Evolutionary conservation across 345 rosid genomes (phyloP), one percentile per base, ranked within the genome.

Genomic region (Gossypium stocksii): DNA sequence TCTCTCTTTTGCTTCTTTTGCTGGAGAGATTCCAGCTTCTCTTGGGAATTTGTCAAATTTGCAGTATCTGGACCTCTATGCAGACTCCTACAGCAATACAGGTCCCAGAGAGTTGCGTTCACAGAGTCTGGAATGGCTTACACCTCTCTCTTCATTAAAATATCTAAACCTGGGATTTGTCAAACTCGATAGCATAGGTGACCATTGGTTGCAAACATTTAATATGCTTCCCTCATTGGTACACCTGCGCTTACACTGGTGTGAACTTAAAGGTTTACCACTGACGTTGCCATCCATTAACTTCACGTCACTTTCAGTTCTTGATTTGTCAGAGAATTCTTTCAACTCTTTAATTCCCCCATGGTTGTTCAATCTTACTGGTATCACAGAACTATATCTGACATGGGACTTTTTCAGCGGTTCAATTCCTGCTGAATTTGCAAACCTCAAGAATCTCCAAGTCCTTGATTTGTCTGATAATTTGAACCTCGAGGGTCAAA

Each of bases 281-380:
- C 41, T 7, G 71, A 80, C 84, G 1, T 45, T 82, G 48, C 77
- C 80, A 0, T 72, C 80, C n/a, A 15, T 82, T 9, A 83, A 82
- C 65, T 80, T 89, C 60, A 86, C 84, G n/a, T 80, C 80, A 9
- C 87, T 89, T 61, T 77, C 72, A 66, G 82, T 86, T 77, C 89
- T 90, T 79, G 89, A 87, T 77, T 57, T 88, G 61, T 85, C 87
- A 7, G 85, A 80, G 53, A 85, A 83, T 78, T 82, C 84, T 69
- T 85, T 88, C 60, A 86, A 57, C 74, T 75, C 89, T 17, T 48
- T 68, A 0, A 63, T 88, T 8, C 89, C 90, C 44, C 64, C 17
- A 3, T 88, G 89, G 90, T 61, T 87, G 25, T 89, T 82, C 77
- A 83, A 82, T 72, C 87, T 86, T 76, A 86, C 89, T 65, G 71